Base-by-base conservation (phyloP, 129 eudicot species). In the Pittosporum tobira region DNA sequence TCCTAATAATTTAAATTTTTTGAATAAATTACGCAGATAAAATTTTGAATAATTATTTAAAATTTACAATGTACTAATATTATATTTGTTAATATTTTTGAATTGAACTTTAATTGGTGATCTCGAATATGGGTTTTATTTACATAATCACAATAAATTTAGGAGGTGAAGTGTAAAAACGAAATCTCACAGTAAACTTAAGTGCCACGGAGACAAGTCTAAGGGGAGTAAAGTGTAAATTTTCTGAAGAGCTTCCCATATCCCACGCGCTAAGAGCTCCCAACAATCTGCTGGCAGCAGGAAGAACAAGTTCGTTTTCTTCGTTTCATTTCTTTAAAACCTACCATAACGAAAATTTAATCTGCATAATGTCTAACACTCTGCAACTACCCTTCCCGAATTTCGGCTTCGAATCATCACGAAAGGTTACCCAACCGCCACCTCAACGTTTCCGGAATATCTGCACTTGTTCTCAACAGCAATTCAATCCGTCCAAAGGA, bases 351-450 rank as follows among this genome's bases (percentile, higher is more conserved):
- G 44, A 20, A 22, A 27, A 31, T 25, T 57, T 23, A 18, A 23
- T 13, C 54, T 52, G 40, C n/a, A n/a, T 56, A 56, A 80, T 80
- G 94, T 51, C 81, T 60, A 24, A 62, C 34, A 30, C 78, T 44
- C 61, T 74, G 54, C 79, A 73, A 29, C 57, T 68, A 43, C 49
- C 74, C 31, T 59, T 69, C 47, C 79, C 81, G 3, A 19, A 47
- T 52, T 66, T 67, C 64, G 31, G 31, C 21, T 20, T 48, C 10
- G 57, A 61, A 47, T 26, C 38, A 5, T 11, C 63, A 15, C 20
- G 56, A 5, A 49, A 44, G 30, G 25, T 62, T 27, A 47, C 43
- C 9, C 57, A 34, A 11, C 3, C 65, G 27, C 57, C 59, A 43
- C 59, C 62, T 37, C 67, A 54, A 51, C 71, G 71, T n/a, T 29